phyloP scores from a whole-genome alignment of 768 basidiomycete species.

The Postia placenta region DNA sequence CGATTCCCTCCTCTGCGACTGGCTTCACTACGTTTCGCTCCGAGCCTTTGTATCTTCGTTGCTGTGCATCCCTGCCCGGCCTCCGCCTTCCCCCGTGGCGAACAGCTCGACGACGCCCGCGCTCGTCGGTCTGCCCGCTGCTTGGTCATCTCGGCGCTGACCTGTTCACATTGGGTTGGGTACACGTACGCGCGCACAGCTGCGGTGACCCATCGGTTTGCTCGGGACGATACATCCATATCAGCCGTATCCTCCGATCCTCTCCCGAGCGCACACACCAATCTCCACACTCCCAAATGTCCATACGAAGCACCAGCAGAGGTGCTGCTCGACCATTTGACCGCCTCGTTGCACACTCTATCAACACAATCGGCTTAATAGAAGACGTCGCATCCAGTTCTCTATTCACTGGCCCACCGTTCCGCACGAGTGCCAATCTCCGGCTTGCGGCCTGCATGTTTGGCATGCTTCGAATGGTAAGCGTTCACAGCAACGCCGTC shows the following conservation, averaged over 20 bases:
- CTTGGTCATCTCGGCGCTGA: not conserved
- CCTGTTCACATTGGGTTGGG: not conserved
- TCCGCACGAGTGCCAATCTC: conserved; percentile 2
- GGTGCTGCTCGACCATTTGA: not conserved
- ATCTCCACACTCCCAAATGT: not conserved
- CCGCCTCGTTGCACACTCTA: conserved; percentile 5
- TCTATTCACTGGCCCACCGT: not conserved
- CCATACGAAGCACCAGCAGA: not conserved
- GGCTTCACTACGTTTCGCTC: not conserved
- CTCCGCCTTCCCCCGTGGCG: not conserved
- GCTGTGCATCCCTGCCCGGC: not conserved
- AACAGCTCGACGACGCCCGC: not conserved
- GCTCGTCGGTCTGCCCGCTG: not conserved
- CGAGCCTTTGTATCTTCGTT: not conserved
- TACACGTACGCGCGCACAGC: not conserved
- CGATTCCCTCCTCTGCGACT: too few species aligned
- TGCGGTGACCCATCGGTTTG: not conserved
- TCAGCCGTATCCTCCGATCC: not conserved
- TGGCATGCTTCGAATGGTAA: not conserved
- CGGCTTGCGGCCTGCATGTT: not conserved
- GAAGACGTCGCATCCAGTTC: not conserved
- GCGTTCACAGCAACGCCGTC: not conserved
- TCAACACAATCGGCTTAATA: conserved; percentile 4
- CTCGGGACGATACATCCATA: not conserved
- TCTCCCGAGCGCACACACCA: not conserved